phyloP scores from a whole-genome alignment of 2,329 filamentous ascomycete species.

The Neofusicoccum kwambonambiense region DNA sequence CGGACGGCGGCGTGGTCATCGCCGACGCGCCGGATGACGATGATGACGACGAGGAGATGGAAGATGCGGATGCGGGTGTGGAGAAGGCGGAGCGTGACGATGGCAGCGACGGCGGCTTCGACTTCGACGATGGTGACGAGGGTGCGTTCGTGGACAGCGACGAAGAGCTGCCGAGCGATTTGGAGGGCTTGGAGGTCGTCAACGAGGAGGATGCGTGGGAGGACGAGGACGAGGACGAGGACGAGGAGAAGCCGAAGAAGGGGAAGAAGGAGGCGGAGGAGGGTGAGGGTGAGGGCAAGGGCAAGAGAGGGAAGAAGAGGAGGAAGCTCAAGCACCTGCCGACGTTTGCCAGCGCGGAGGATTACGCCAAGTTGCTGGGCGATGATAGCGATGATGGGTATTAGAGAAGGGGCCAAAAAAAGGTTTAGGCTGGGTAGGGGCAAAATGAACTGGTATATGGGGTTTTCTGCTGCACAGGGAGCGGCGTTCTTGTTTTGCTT shows the following conservation, averaged over 20 bases:
- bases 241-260: slow-evolving; percentile 33
- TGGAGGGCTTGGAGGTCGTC: slow-evolving; percentile 43
- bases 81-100: slow-evolving; percentile 23
- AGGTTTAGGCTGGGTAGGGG: not conserved
- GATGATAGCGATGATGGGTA: slow-evolving; percentile 55
- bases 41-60: slow-evolving; percentile 46
- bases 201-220: slow-evolving; percentile 46
- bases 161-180: slow-evolving; percentile 53
- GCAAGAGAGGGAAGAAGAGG: slow-evolving; percentile 59
- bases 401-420: not conserved
- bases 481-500: not conserved
- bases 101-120: slow-evolving; percentile 37
- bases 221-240: slow-evolving; percentile 40
- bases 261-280: slow-evolving; percentile 40
- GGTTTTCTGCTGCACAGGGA: not conserved
- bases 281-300: slow-evolving; percentile 26
- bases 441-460: not conserved
- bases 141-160: slow-evolving; percentile 56
- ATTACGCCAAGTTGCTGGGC: slow-evolving; percentile 83
- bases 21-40: slow-evolving; percentile 36
- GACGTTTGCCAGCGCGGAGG: slow-evolving; percentile 88
- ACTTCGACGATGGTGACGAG: slow-evolving; percentile 52
- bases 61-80: slow-evolving; percentile 32
- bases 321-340: slow-evolving; percentile 87
- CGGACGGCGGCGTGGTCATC: slow-evolving; percentile 48